Conservation (phyloP, 2,329 filamentous ascomycete genomes). For the Aspergillus quadricinctus region DNA sequence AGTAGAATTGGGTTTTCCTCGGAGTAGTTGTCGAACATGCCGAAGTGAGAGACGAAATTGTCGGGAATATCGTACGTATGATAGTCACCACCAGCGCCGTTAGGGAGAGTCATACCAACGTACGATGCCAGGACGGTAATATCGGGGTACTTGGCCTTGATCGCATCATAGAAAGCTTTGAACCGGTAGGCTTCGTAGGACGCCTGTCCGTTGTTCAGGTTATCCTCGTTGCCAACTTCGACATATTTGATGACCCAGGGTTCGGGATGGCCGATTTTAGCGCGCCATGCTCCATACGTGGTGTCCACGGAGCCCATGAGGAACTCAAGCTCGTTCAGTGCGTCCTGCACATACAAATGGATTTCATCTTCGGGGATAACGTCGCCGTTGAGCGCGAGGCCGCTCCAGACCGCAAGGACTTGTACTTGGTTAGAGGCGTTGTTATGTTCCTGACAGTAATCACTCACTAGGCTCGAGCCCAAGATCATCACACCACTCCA, state of each 20-base stretch:
- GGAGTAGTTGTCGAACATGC: slow-evolving; percentile 49
- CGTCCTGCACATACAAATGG: slow-evolving; percentile 32
- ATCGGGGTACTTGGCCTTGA: slow-evolving; percentile 53
- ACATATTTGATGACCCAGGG: slow-evolving; percentile 60
- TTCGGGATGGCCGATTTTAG: slow-evolving; percentile 56
- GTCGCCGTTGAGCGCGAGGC: slow-evolving; percentile 40
- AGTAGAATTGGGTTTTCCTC: slow-evolving; percentile 22
- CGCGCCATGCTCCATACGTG: slow-evolving; percentile 46
- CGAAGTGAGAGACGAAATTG: slow-evolving; percentile 47
- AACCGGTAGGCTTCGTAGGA: slow-evolving; percentile 54
- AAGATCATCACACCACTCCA: slow-evolving; percentile 47
- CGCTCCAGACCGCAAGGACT: slow-evolving; percentile 43
- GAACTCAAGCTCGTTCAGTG: slow-evolving; percentile 32
- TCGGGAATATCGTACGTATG: slow-evolving; percentile 52
- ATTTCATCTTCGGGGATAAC: slow-evolving; percentile 33
- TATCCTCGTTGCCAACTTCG: slow-evolving; percentile 67
- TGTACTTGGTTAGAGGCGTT: background rate
- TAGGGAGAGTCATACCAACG: slow-evolving; percentile 22
- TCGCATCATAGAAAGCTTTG: slow-evolving; percentile 56
- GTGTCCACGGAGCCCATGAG: slow-evolving; percentile 25
- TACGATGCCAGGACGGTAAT: slow-evolving; percentile 44
- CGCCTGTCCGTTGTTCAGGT: slow-evolving; percentile 51
- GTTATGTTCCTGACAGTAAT: background rate
- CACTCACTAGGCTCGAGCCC: slow-evolving; percentile 34
- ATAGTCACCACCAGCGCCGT: slow-evolving; percentile 32